A percentile compares a stretch with the other conserved stretches of the same genome.
These are phyloP conservation scores for Mycena haematopus DNA, from an alignment of 768 basidiomycete species.

Conservation along the genomic window DNA sequence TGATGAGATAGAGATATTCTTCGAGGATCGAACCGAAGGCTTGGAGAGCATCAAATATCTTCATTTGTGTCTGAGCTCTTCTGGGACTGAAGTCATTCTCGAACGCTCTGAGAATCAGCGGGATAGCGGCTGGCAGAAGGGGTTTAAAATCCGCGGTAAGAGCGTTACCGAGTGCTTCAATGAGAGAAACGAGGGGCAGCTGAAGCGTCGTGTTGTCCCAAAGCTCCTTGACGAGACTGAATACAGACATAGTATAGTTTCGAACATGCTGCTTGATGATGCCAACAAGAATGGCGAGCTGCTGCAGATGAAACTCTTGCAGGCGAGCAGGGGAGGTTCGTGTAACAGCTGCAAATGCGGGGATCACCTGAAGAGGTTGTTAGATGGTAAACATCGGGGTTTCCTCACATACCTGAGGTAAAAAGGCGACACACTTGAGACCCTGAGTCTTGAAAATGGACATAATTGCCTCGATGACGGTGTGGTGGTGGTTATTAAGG, in stretches of 20 bases:
- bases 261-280: conserved; percentile 98
- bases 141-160: conserved; percentile 98
- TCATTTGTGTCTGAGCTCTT: conserved; percentile 78
- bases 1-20: conserved; percentile 95
- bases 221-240: conserved; percentile 84
- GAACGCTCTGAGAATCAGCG: conserved; percentile 88
- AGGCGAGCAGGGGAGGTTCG: conserved; percentile 79
- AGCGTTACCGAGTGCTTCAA: conserved; percentile 92
- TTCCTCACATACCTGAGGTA: conserved; percentile 74
- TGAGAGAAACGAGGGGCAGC: conserved; percentile 88
- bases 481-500: conserved; percentile 85
- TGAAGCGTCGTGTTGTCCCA: conserved; percentile 89
- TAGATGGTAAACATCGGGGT: background rate
- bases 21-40: conserved; percentile 97
- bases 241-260: conserved; percentile 86
- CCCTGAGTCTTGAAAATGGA: conserved; percentile 99
- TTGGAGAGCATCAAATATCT: conserved; percentile 92
- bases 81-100: conserved; percentile 89
- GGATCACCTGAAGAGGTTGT: conserved; percentile 72
- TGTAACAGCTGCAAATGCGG: conserved; percentile 91
- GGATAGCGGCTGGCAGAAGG: conserved; percentile 89
- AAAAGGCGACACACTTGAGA: conserved; percentile 92
- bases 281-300: conserved; percentile 91
- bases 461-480: conserved; percentile 97
- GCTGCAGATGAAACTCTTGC: conserved; percentile 94